These are phyloP conservation scores for Aspergillus bertholletiae DNA, from an alignment of 495 filamentous ascomycete genomes.

Conservation along the genomic window DNA sequence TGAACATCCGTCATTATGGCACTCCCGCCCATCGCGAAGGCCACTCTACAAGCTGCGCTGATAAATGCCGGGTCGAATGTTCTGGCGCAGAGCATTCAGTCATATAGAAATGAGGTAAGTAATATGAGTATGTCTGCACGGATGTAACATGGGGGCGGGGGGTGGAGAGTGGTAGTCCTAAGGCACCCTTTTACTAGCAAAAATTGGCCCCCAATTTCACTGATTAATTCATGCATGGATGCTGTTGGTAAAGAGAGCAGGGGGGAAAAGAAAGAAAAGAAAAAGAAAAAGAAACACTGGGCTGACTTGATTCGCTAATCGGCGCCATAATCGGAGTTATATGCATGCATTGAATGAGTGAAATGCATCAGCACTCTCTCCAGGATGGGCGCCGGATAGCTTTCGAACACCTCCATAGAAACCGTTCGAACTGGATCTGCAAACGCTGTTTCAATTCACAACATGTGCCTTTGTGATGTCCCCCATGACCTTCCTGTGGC, in stretches of 20 bases:
- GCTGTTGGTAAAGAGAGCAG: neutral
- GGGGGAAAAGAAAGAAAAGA: no score
- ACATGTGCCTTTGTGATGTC: constrained; percentile 65
- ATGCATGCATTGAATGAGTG: neutral
- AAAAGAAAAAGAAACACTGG: no score
- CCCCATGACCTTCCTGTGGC: constrained; percentile 81
- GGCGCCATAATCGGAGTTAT: constrained; percentile 4
- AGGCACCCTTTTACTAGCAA: no score
- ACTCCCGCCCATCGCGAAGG: constrained; percentile 52
- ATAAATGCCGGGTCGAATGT: constrained; percentile 71
- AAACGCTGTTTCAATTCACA: constrained; percentile 67
- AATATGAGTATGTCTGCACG: neutral
- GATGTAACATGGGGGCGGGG: neutral
- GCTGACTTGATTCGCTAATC: neutral
- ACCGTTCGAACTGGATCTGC: constrained; percentile 47
- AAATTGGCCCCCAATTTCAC: no score
- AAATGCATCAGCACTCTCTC: neutral
- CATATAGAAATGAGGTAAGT: constrained; percentile 57
- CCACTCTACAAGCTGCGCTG: constrained; percentile 63
- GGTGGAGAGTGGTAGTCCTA: no score
- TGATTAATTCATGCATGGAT: neutral
- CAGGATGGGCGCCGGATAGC: constrained; percentile 2
- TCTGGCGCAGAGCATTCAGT: constrained; percentile 67
- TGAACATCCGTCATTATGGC: constrained; percentile 13
- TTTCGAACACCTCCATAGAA: constrained; percentile 11